Base-by-base conservation (phyloP, 176 grass and related monocot genomes). In the Poa annua region DNA sequence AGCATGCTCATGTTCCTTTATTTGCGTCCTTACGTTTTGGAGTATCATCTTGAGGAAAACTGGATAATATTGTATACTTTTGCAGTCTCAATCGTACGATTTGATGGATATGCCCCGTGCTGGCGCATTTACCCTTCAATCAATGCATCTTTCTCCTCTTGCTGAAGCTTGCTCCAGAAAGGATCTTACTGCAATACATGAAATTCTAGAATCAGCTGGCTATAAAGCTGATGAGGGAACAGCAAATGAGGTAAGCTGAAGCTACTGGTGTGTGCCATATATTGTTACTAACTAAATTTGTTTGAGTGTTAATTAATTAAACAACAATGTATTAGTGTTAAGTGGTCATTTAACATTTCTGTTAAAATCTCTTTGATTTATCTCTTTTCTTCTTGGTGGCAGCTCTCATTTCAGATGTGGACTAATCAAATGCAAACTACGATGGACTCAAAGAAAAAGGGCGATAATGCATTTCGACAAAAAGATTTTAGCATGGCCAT, bases 181-280 rank as follows among this genome's bases (percentile, higher is more conserved):
- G 77, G 94, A 97, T 84, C 91, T 97, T 64, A 97, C 92, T 68
- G 94, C 94, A 70, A 92, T 92, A 87, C 94, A 97, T 51, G 94
- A 94, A 91, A 94, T 94, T 72, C 80, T 97, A 69, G 94, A 97
- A 81, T 91, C 86, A 26, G 71, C 85, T 29, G 92, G 92, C 24
- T 97, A 94, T 77, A 94, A 90, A 84, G 90, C 94, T 60, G 92
- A 97, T 6, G 94, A 97, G 69, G 94, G 94, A 77, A 97, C 90
- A 39, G 77, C 94, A 79, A 97, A 97, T 83, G 92, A 97, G 94
- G 94, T 80, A 65, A 50, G 42, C 10, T 34, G 25, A 79, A 66
- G 32, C 25, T 21, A 10, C 2, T 32, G 8, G 41, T 50, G 42
- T 49, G 33, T 79, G 24, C 9, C 47, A 49, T 50, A 66, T 77